These are phyloP conservation scores for Stenogyne calaminthoides DNA, from an alignment of 305 asterid genomes.

Conservation along the genomic window DNA sequence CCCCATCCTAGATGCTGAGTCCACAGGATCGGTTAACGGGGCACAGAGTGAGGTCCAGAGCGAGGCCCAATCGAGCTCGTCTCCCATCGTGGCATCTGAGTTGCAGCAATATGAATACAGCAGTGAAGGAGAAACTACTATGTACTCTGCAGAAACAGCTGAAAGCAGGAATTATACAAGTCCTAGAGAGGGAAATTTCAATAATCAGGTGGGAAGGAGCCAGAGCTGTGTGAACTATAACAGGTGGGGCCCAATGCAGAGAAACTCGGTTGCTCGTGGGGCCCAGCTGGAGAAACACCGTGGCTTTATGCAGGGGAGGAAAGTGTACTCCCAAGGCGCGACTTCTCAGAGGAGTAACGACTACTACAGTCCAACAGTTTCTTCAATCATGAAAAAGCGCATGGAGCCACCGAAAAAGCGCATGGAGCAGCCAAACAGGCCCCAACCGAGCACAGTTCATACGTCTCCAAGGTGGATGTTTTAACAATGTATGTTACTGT, in stretches of 20 bases:
- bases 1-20: slow-evolving; percentile 58
- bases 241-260: slow-evolving; percentile 75
- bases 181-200: slow-evolving; percentile 59
- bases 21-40: slow-evolving; percentile 83
- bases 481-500: slow-evolving; percentile 29
- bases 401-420: slow-evolving; percentile 54
- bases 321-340: slow-evolving; percentile 83
- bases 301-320: slow-evolving; percentile 65
- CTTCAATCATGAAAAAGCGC: slow-evolving; percentile 91
- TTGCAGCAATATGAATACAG: slow-evolving; percentile 55
- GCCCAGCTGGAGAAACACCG: slow-evolving; percentile 65
- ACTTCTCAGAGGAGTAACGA: slow-evolving; percentile 87
- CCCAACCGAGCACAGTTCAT: slow-evolving; percentile 56
- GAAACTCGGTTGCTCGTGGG: slow-evolving; percentile 57
- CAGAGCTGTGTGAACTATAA: slow-evolving; percentile 85
- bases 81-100: slow-evolving; percentile 50
- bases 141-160: slow-evolving; percentile 99
- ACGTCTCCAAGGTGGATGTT: slow-evolving; percentile 85
- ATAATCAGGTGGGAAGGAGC: slow-evolving; percentile 76
- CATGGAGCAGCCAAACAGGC: slow-evolving; percentile 54
- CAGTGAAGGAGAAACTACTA: slow-evolving; percentile 95
- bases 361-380: slow-evolving; percentile 85
- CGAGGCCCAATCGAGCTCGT: slow-evolving; percentile 65
- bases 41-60: slow-evolving; percentile 66
- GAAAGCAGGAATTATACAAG: slow-evolving; percentile 85